Percentiles rank a stretch among this genome's conserved stretches.
These are phyloP conservation scores for Tylopilus plumbeoviolaceoides DNA, from an alignment of 768 basidiomycete species.

Conservation along the genomic window DNA sequence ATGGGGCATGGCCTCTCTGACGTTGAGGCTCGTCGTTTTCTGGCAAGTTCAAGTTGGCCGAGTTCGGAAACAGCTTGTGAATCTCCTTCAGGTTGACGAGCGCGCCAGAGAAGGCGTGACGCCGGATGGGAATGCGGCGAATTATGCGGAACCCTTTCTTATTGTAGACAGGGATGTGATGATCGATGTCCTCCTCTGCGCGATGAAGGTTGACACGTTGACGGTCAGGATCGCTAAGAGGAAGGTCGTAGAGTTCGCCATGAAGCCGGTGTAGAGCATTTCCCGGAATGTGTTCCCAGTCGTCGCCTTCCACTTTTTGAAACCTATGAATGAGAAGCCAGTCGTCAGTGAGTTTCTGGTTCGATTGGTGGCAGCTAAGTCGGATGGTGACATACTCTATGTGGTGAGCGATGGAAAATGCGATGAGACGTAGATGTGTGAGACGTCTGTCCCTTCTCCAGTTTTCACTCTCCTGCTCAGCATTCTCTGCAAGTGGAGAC, in stretches of 20 bases:
- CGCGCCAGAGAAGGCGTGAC: neutral
- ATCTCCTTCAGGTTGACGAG: neutral
- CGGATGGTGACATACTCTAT: neutral
- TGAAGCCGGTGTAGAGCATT: neutral
- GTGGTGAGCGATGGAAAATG: slow-evolving; percentile 4
- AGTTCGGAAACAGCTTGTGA: neutral
- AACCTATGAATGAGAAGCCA: neutral
- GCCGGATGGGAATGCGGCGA: neutral
- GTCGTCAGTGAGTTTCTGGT: no score
- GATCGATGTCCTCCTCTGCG: no score
- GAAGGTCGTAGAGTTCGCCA: neutral
- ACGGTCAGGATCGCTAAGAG: neutral
- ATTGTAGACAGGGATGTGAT: neutral
- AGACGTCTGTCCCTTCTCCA: neutral
- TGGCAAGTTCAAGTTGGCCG: no score
- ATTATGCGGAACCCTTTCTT: neutral
- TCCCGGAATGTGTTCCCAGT: neutral
- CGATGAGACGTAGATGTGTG: neutral
- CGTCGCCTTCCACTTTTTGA: neutral
- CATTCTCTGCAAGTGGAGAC: neutral
- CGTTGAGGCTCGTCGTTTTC: no score
- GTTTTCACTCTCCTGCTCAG: neutral
- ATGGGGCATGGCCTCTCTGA: neutral
- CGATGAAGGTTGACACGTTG: neutral
- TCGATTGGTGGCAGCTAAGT: no score